A percentile compares a stretch with the other conserved stretches of the same genome.
Evolutionary conservation across 495 filamentous ascomycete species (phyloP).

Genomic region (Letharia lupina): DNA sequence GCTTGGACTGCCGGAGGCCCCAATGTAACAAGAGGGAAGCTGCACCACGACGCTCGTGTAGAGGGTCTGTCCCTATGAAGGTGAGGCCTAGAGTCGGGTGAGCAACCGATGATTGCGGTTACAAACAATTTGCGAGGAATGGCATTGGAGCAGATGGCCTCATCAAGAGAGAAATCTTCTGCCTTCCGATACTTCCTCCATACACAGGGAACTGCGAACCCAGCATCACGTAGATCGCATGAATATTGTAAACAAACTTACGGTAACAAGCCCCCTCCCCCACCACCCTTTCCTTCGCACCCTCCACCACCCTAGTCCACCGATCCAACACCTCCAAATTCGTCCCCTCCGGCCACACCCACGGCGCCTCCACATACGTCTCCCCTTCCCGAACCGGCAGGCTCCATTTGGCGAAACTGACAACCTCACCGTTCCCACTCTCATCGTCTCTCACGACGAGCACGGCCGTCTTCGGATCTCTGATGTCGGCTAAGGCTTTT

Average conservation of each 20-base stretch:
- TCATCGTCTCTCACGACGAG: slow-evolving; percentile 31
- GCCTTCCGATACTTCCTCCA: neutral
- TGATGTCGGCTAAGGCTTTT: slow-evolving; percentile 27
- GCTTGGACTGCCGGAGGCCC: slow-evolving; percentile 4
- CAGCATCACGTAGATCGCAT: neutral
- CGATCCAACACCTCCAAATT: slow-evolving; percentile 29
- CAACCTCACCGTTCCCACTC: neutral
- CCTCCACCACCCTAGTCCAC: slow-evolving; percentile 30
- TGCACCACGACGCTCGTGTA: slow-evolving; percentile 14
- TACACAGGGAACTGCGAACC: neutral
- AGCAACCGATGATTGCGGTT: neutral
- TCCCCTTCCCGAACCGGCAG: slow-evolving; percentile 22
- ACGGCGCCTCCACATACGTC: slow-evolving; percentile 11
- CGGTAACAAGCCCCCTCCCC: slow-evolving; percentile 1
- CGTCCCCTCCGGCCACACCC: slow-evolving; percentile 31
- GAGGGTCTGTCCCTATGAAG: slow-evolving; percentile 17
- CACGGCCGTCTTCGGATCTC: slow-evolving; percentile 25
- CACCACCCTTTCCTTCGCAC: slow-evolving; percentile 26
- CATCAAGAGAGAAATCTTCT: neutral
- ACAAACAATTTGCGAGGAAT: neutral
- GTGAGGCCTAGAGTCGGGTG: slow-evolving; percentile 6
- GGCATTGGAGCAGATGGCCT: too few relatives aligned
- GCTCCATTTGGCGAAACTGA: slow-evolving; percentile 37
- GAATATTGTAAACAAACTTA: neutral
- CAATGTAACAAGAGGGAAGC: slow-evolving; percentile 8